Conservation (phyloP, 129 eudicot genomes). For the Flaveria ramosissima region DNA sequence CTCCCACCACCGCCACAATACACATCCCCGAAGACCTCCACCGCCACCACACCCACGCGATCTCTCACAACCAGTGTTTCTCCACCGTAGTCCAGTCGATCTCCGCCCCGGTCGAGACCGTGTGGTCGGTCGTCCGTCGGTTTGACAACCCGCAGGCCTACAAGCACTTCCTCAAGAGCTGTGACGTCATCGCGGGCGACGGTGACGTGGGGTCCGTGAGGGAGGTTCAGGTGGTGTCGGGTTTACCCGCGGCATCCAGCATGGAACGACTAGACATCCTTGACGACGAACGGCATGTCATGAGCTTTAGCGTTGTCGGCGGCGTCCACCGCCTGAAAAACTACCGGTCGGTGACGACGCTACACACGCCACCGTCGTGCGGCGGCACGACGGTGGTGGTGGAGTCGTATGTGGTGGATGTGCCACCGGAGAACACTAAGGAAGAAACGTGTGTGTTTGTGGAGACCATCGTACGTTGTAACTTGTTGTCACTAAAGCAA, state of each 20-base stretch:
- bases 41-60: constrained; percentile 66
- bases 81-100: constrained; percentile 59
- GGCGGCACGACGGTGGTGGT: constrained; percentile 67
- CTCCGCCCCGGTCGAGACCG: constrained; percentile 60
- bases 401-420: constrained; percentile 87
- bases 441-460: constrained; percentile 84
- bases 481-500: constrained; percentile 69
- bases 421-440: constrained; percentile 73
- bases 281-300: constrained; percentile 72
- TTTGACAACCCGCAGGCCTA: constrained; percentile 78
- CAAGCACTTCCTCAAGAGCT: constrained; percentile 76
- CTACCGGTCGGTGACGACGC: constrained; percentile 74
- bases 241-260: constrained; percentile 76
- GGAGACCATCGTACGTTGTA: constrained; percentile 78
- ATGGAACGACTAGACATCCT: constrained; percentile 78
- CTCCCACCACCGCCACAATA: constrained; percentile 14
- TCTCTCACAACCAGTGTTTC: constrained; percentile 62
- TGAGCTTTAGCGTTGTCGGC: constrained; percentile 74
- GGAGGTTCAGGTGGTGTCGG: constrained; percentile 78
- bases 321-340: constrained; percentile 81
- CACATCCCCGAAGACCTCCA: constrained; percentile 45
- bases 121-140: constrained; percentile 75
- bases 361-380: constrained; percentile 43
- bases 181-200: constrained; percentile 66
- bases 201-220: constrained; percentile 75